Base-by-base conservation (phyloP, 805 yeast species). In the Sugiyamaella smithiae region DNA sequence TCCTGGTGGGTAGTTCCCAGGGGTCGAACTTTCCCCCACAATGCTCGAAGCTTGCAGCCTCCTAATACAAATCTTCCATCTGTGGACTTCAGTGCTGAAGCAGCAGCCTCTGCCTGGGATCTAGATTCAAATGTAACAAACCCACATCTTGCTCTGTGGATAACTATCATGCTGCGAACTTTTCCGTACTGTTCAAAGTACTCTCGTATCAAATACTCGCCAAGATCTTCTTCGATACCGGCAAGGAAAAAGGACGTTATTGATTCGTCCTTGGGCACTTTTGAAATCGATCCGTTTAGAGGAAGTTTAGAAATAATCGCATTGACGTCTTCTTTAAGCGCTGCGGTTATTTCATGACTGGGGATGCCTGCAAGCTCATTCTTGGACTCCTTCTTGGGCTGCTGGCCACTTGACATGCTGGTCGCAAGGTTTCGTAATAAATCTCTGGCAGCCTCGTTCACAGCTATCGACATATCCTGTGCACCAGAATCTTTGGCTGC, bases 221-320 rank as follows among this genome's bases (percentile, higher is more conserved):
- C 84, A 5, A 84, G 61, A 12, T 80, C 80, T 3, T 79, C 77
- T 51, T 77, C 82, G 16, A 88, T 70, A 1, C 96, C 96, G 66
- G 82, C 86, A 16, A 89, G 60, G 61, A 89, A 88, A 46, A 88
- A 76, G 0, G 89, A 75, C 45, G 72, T 74, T n/a, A 78, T 59
- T 0, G 64, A 57, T 3, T 60, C 51, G 45, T 75, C 74, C 28
- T 66, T 66, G 0, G 83, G 78, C 1, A 70, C 65, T 2, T 51
- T 57, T 2, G 52, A 51, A 7, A 83, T 61, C n/a, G 75, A 72
- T 1, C 85, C 87, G 36, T 78, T 79, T 49, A 85, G 74, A 0
- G 96, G 95, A n/a, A 88, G 67, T 54, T 76, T 77, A 20, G 80
- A 66, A 28, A 82, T 67, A 0, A 82, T 56, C 58, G 75, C 78